Percentiles rank a stretch among this genome's conserved stretches.
phyloP scores from a whole-genome alignment of 2,329 filamentous ascomycete species.

The Ophiostoma sp. region DNA sequence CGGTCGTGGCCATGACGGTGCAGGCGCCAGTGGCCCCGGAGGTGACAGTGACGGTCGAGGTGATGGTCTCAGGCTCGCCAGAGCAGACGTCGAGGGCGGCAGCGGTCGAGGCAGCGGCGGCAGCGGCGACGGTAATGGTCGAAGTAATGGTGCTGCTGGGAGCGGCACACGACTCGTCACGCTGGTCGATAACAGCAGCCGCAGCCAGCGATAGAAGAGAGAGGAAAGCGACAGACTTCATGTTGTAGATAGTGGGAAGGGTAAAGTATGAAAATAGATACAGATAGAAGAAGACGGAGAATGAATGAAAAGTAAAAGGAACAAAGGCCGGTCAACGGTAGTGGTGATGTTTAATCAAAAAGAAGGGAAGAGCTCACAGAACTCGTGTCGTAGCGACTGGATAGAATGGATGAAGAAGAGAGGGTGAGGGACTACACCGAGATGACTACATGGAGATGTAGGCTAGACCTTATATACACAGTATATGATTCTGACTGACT shows the following conservation, averaged over 20 bases:
- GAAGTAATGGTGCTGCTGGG: slow-evolving; percentile 12
- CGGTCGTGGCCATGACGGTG: background rate
- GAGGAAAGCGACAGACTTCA: slow-evolving; percentile 15
- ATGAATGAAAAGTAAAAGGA: background rate
- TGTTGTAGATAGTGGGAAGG: background rate
- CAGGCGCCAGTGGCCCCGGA: background rate
- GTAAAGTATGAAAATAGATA: background rate
- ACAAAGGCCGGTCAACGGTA: slow-evolving; percentile 11
- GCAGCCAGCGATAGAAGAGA: slow-evolving; percentile 12
- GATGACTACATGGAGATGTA: background rate
- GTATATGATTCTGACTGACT: background rate
- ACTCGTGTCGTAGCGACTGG: slow-evolving; percentile 12
- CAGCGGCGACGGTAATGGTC: slow-evolving; percentile 10
- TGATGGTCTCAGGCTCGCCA: background rate
- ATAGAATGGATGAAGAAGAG: background rate
- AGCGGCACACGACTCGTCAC: background rate
- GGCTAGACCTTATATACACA: background rate
- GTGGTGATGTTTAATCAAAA: background rate
- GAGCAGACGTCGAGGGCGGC: background rate
- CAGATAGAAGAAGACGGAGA: background rate
- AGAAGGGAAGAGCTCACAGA: slow-evolving; percentile 16
- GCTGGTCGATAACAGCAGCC: background rate
- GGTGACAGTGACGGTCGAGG: background rate
- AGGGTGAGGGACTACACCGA: background rate
- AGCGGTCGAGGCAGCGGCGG: background rate